Percentiles rank a stretch among this genome's conserved stretches.
Evolutionary conservation across 805 yeast species (phyloP).

Genomic region (Candida maltosa): DNA sequence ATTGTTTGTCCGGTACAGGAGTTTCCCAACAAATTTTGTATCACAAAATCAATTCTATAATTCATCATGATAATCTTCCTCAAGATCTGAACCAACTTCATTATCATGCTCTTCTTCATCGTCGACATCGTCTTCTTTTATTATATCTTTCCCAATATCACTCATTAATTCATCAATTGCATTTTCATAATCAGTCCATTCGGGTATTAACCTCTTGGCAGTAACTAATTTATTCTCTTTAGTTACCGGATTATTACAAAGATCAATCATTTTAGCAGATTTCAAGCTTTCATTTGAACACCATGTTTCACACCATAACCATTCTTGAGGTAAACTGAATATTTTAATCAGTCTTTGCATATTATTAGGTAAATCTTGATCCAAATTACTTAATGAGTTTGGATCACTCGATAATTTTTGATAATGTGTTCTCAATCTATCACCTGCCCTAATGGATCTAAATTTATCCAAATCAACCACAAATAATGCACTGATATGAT

Average conservation of each 20-base stretch:
- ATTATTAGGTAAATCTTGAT: slow-evolving; percentile 92
- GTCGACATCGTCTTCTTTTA: neutral
- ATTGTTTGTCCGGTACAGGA: too few species aligned
- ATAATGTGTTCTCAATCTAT: slow-evolving; percentile 76
- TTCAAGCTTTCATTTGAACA: slow-evolving; percentile 61
- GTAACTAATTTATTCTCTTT: slow-evolving; percentile 74
- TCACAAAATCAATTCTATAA: slow-evolving; percentile 4
- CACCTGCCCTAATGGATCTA: slow-evolving; percentile 71
- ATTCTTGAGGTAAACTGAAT: slow-evolving; percentile 71
- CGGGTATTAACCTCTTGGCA: slow-evolving; percentile 74
- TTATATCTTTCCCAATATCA: slow-evolving; percentile 1
- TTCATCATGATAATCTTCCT: slow-evolving; percentile 10
- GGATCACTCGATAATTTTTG: slow-evolving; percentile 80
- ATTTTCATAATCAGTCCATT: slow-evolving; percentile 68
- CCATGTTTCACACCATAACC: slow-evolving; percentile 97
- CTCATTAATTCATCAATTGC: slow-evolving; percentile 37
- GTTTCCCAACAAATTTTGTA: too few species aligned
- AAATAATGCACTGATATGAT: slow-evolving; percentile 82
- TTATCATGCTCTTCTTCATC: neutral
- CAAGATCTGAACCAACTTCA: slow-evolving; percentile 1
- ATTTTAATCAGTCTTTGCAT: slow-evolving; percentile 68
- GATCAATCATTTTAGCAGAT: slow-evolving; percentile 73
- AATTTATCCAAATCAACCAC: slow-evolving; percentile 73
- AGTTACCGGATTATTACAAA: slow-evolving; percentile 81
- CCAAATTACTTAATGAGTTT: slow-evolving; percentile 73